Percentiles rank a stretch among this genome's conserved stretches.
phyloP scores from a whole-genome alignment of 2,329 filamentous ascomycete genomes.

The Monosporascus sp. region DNA sequence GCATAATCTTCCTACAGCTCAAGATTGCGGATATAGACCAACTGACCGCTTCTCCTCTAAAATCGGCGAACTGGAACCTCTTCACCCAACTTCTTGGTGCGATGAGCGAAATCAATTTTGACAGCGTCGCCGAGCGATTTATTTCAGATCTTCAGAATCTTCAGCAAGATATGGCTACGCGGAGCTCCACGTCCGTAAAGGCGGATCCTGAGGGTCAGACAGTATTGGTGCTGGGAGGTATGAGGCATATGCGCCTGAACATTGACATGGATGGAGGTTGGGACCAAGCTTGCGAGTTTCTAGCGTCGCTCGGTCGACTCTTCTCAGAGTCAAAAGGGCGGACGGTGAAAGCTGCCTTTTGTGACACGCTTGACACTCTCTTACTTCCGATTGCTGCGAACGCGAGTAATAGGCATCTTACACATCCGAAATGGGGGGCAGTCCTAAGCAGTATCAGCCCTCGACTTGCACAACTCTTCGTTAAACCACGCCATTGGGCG shows the following conservation, averaged over 20 bases:
- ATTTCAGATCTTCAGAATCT: slow-evolving; percentile 72
- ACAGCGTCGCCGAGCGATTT: slow-evolving; percentile 76
- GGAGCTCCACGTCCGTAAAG: slow-evolving; percentile 54
- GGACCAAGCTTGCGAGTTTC: slow-evolving; percentile 84
- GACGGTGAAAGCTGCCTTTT: slow-evolving; percentile 89
- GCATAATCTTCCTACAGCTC: slow-evolving; percentile 93
- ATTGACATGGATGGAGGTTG: slow-evolving; percentile 69
- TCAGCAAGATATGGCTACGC: slow-evolving; percentile 68
- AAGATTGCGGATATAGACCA: slow-evolving; percentile 83
- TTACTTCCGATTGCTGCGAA: slow-evolving; percentile 81
- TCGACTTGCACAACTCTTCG: slow-evolving; percentile 75
- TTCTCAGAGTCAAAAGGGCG: slow-evolving; percentile 84
- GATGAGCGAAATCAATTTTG: slow-evolving; percentile 91
- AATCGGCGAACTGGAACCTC: slow-evolving; percentile 91
- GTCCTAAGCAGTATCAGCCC: slow-evolving; percentile 75
- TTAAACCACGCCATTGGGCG: slow-evolving; percentile 88
- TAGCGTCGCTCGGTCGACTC: slow-evolving; percentile 72
- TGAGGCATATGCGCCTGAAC: slow-evolving; percentile 81
- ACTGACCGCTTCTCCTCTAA: slow-evolving; percentile 69
- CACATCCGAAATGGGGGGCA: slow-evolving; percentile 78
- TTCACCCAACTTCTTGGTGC: slow-evolving; percentile 91
- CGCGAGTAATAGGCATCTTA: slow-evolving; percentile 69
- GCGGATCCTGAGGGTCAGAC: slow-evolving; percentile 73
- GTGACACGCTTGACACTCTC: slow-evolving; percentile 81
- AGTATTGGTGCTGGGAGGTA: slow-evolving; percentile 81